Evolutionary conservation across 2,329 filamentous ascomycete genomes (phyloP).

Genomic region (Pseudogymnoascus sp.): DNA sequence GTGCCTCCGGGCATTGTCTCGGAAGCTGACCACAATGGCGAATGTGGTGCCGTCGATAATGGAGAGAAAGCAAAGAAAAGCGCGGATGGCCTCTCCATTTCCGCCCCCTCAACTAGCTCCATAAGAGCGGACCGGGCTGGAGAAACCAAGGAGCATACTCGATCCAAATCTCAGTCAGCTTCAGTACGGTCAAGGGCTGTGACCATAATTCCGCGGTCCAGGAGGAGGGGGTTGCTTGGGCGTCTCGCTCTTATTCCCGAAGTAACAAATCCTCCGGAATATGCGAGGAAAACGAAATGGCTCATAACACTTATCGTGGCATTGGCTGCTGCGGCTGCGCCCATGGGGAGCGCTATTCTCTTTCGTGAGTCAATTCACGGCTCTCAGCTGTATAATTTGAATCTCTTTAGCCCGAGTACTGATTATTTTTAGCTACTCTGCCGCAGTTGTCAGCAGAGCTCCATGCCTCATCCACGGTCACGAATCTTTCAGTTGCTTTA

Average conservation of each 20-base stretch:
- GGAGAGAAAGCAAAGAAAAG: constrained; percentile 13
- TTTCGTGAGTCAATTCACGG: constrained; percentile 53
- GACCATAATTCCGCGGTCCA: constrained; percentile 39
- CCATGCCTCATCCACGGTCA: constrained; percentile 55
- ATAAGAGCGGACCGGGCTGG: constrained; percentile 18
- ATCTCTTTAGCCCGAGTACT: constrained; percentile 14
- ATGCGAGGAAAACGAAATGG: constrained; percentile 74
- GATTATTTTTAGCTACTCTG: constrained; percentile 53
- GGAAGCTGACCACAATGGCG: background rate
- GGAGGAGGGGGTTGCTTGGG: constrained; percentile 67
- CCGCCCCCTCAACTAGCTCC: constrained; percentile 18
- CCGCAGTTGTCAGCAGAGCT: constrained; percentile 57
- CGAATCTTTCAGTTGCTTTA: constrained; percentile 69
- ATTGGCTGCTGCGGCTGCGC: constrained; percentile 68
- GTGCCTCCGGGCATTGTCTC: background rate
- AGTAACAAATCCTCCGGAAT: constrained; percentile 69
- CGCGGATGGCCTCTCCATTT: constrained; percentile 17
- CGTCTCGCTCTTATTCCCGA: constrained; percentile 69
- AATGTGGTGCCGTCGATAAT: background rate
- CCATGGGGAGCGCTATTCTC: constrained; percentile 78
- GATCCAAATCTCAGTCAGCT: constrained; percentile 33
- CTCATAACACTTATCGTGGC: constrained; percentile 72
- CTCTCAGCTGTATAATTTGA: background rate
- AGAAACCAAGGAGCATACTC: background rate
- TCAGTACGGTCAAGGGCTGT: constrained; percentile 36